Conservation (phyloP, 768 basidiomycete genomes). For the Rhizopogon vesiculosus region DNA sequence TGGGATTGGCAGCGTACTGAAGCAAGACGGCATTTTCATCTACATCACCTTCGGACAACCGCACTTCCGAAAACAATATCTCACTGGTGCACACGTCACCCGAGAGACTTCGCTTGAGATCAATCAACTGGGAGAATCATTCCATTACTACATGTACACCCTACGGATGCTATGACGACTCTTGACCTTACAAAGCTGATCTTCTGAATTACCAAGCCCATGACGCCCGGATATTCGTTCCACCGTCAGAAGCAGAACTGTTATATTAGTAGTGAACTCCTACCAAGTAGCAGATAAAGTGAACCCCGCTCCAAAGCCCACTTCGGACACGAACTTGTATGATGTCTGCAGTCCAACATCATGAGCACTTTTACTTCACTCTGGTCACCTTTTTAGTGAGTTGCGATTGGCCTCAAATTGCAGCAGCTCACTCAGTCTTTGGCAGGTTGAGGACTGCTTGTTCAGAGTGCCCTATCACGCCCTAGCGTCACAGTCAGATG, state of each 20-base stretch:
- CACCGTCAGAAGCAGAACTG: too few species aligned
- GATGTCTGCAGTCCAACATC: background rate
- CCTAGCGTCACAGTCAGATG: slow-evolving; percentile 18
- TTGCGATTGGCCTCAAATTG: too few species aligned
- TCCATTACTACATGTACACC: slow-evolving; percentile 82
- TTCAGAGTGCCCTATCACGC: slow-evolving; percentile 22
- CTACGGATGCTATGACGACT: slow-evolving; percentile 31
- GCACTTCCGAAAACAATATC: slow-evolving; percentile 73
- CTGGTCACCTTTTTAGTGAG: slow-evolving; percentile 1
- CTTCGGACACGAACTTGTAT: too few species aligned
- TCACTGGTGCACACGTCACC: slow-evolving; percentile 34
- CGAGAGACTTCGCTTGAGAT: slow-evolving; percentile 60
- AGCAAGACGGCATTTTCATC: slow-evolving; percentile 57
- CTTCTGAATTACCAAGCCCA: too few species aligned
- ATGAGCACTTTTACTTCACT: slow-evolving; percentile 7
- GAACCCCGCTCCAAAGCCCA: too few species aligned
- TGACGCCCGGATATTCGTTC: too few species aligned
- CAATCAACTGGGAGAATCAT: slow-evolving; percentile 68
- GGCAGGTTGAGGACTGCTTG: slow-evolving; percentile 21
- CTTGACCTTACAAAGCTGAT: too few species aligned
- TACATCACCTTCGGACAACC: slow-evolving; percentile 90
- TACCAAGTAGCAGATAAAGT: too few species aligned
- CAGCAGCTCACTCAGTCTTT: background rate
- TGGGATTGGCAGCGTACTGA: slow-evolving; percentile 48
- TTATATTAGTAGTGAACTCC: too few species aligned